Evolutionary conservation across 169 alveolate genomes (phyloP).

Genomic region (Cyclospora cayetanensis): DNA sequence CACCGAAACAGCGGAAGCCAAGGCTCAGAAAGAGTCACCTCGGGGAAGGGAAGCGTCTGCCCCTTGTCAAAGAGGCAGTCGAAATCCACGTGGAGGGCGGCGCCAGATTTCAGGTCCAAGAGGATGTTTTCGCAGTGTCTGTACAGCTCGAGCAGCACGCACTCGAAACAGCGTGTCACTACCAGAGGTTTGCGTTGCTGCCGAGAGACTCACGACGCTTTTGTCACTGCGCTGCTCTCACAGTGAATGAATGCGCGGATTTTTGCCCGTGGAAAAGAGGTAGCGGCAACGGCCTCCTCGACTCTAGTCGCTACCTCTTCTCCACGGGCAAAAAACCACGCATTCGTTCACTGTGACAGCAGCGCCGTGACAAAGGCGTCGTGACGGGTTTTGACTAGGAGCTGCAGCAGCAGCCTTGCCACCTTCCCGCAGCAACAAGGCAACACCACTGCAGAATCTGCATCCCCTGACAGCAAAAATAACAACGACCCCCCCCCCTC

Average conservation of each 20-base stretch:
- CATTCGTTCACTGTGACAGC: too few relatives aligned
- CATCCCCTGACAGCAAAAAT: too few relatives aligned
- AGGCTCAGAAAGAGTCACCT: slow-evolving; percentile 71
- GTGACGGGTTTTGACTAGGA: too few relatives aligned
- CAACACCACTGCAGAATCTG: too few relatives aligned
- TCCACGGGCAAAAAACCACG: too few relatives aligned
- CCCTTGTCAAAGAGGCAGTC: slow-evolving; percentile 99
- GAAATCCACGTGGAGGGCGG: slow-evolving; percentile 97
- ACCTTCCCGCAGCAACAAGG: not conserved
- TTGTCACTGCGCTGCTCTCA: too few relatives aligned
- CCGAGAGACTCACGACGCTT: not conserved
- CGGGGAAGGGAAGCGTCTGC: slow-evolving; percentile 95
- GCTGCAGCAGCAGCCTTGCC: not conserved
- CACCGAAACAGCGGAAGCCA: not conserved
- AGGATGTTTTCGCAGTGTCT: slow-evolving; percentile 96
- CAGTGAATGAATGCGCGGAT: too few relatives aligned
- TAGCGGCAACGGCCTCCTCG: too few relatives aligned
- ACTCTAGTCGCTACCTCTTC: too few relatives aligned
- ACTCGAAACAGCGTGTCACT: not conserved
- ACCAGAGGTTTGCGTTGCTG: not conserved
- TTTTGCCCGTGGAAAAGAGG: too few relatives aligned
- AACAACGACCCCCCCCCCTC: not conserved
- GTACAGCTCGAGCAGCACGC: not conserved
- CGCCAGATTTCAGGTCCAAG: slow-evolving; percentile 92
- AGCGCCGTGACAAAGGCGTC: too few relatives aligned